These are phyloP conservation scores for Naganishia cerealis DNA, from an alignment of 1,284 basidiomycete species.

Conservation along the genomic window DNA sequence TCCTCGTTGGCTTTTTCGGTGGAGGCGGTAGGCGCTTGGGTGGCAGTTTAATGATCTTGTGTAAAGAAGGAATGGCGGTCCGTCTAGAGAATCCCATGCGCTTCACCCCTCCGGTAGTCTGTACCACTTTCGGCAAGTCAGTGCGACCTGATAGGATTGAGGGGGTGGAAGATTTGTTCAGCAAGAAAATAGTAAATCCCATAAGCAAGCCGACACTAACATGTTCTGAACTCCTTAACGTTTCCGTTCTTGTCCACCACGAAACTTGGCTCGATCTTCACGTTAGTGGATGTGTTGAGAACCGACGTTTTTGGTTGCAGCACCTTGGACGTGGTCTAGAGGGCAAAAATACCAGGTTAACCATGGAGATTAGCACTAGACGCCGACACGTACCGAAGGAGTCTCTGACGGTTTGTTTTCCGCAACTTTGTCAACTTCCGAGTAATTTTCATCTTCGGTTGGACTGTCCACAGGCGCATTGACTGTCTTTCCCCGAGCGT, in stretches of 20 bases:
- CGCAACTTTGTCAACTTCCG: neutral
- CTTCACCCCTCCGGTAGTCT: conserved; percentile 47
- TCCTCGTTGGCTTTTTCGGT: conserved; percentile 48
- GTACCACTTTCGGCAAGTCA: conserved; percentile 46
- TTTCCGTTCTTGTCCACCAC: conserved; percentile 35
- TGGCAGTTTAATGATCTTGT: conserved; percentile 49
- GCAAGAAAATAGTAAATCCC: neutral
- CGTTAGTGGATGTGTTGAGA: neutral
- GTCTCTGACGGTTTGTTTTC: neutral
- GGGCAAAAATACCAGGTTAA: neutral
- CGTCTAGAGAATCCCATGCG: conserved; percentile 48
- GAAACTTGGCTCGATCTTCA: conserved; percentile 30
- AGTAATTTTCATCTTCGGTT: neutral
- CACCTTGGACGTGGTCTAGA: conserved; percentile 3
- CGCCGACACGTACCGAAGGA: neutral
- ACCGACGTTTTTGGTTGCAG: conserved; percentile 8
- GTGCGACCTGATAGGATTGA: conserved; percentile 42
- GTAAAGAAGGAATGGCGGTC: conserved; percentile 46
- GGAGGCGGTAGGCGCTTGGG: conserved; percentile 49
- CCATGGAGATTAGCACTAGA: neutral
- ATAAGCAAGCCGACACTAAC: conserved; percentile 11
- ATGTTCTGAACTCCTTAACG: conserved; percentile 31
- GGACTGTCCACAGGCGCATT: neutral
- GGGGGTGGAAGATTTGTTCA: neutral
- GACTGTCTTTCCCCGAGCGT: neutral